A percentile compares a stretch with the other conserved stretches of the same genome.
phyloP scores from a whole-genome alignment of 208 protist genomes.

The Tritrichomonas musculus region DNA sequence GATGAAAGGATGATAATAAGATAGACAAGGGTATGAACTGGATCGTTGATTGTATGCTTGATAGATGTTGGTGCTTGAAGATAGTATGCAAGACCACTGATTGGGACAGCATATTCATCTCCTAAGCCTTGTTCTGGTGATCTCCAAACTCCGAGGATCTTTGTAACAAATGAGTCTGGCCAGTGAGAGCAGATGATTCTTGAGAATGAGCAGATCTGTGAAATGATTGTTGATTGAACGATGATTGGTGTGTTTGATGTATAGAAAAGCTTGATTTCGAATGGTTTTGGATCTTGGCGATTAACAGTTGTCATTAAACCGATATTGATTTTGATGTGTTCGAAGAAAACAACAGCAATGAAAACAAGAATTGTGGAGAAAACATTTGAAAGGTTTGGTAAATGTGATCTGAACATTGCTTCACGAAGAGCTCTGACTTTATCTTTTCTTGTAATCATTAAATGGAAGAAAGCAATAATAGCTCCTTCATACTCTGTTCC shows the following conservation, averaged over 20 bases:
- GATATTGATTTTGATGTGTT: slow-evolving; percentile 93
- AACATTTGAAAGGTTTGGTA: slow-evolving; percentile 99
- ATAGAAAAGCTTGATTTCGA: slow-evolving; percentile 99
- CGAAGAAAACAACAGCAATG: slow-evolving; percentile 97
- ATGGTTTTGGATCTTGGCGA: slow-evolving; percentile 55
- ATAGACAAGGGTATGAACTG: not conserved
- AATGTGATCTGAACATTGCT: slow-evolving; percentile 95
- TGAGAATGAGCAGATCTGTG: not conserved
- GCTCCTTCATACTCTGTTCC: slow-evolving; percentile 96
- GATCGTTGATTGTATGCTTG: not conserved
- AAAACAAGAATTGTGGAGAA: slow-evolving; percentile 97
- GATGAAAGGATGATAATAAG: not conserved
- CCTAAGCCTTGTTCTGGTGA: not conserved
- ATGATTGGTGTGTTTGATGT: slow-evolving; percentile 99
- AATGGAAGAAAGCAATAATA: slow-evolving; percentile 96
- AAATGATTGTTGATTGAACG: slow-evolving; percentile 71
- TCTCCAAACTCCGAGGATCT: not conserved
- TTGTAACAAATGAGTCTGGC: not conserved
- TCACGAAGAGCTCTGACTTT: slow-evolving; percentile 87
- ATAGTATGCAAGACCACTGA: not conserved
- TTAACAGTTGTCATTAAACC: slow-evolving; percentile 46
- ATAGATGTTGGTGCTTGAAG: not conserved
- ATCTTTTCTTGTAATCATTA: slow-evolving; percentile 63
- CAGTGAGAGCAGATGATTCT: not conserved
- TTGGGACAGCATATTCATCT: not conserved